Percentiles rank a stretch among this genome's conserved stretches.
These are phyloP conservation scores for Carex arenaria DNA, from an alignment of 202 grass and related monocot genomes.

Conservation along the genomic window DNA sequence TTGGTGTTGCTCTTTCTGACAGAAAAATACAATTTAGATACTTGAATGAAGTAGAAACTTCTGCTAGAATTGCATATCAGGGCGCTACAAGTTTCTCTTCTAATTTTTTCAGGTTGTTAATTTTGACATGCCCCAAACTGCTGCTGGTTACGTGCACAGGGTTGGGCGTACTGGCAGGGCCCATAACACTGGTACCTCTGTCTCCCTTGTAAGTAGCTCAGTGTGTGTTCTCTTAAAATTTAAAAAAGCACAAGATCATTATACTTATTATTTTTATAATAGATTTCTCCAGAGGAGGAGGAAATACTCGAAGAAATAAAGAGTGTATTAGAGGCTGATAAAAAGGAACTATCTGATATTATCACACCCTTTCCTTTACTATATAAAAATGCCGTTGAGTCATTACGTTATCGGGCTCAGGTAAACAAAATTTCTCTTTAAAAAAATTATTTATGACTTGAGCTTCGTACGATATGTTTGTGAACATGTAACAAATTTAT, in stretches of 20 bases:
- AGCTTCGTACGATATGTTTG: neutral
- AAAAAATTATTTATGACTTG: neutral
- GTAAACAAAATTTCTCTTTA: conserved; percentile 23
- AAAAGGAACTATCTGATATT: conserved; percentile 35
- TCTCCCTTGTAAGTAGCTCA: conserved; percentile 77
- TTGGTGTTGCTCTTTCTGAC: conserved; percentile 32
- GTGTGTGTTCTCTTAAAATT: conserved; percentile 17
- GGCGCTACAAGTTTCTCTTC: conserved; percentile 26
- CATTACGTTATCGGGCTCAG: conserved; percentile 89
- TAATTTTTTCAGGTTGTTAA: conserved; percentile 70
- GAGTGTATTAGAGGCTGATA: conserved; percentile 47
- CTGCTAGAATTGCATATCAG: neutral
- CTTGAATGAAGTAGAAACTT: neutral
- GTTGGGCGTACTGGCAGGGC: conserved; percentile 89
- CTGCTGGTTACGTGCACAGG: conserved; percentile 91
- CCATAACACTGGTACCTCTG: conserved; percentile 69
- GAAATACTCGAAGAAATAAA: conserved; percentile 54
- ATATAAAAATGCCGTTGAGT: conserved; percentile 60
- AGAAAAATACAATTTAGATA: neutral
- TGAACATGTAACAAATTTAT: conserved; percentile 13
- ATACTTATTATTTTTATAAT: conserved; percentile 30
- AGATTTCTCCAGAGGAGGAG: conserved; percentile 63
- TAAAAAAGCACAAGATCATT: neutral
- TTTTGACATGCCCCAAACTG: conserved; percentile 75
- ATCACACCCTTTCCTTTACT: conserved; percentile 84